Conservation (phyloP, 2,329 filamentous ascomycete genomes). For the Tolypocladium pustulatum region DNA sequence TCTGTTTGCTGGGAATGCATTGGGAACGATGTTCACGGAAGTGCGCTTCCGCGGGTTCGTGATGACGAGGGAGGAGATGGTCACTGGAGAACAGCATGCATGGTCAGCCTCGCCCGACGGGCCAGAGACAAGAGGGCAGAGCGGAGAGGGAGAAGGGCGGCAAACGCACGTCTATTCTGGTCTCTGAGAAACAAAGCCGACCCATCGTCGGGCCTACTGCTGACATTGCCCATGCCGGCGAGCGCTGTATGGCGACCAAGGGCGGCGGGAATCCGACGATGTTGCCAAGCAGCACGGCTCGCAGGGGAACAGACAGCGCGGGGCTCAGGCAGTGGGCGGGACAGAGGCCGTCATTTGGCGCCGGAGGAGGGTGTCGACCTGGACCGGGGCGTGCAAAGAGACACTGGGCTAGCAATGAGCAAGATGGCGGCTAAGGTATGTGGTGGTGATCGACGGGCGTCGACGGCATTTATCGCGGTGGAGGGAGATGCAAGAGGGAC, state of each 20-base stretch:
- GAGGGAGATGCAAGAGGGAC: not conserved
- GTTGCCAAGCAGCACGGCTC: slow-evolving; percentile 1
- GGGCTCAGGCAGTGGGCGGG: slow-evolving; percentile 13
- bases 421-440: slow-evolving; percentile 1
- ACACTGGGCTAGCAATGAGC: slow-evolving; percentile 9
- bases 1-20: slow-evolving; percentile 76
- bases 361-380: not conserved
- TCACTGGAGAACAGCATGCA: slow-evolving; percentile 47
- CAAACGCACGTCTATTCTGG: slow-evolving; percentile 71
- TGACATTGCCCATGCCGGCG: slow-evolving; percentile 78
- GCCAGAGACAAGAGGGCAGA: slow-evolving; percentile 2
- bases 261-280: slow-evolving; percentile 1
- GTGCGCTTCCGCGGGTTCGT: slow-evolving; percentile 70
- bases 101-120: slow-evolving; percentile 6
- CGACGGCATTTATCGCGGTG: not conserved
- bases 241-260: not conserved
- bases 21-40: slow-evolving; percentile 69
- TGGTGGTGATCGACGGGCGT: not conserved
- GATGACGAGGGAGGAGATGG: slow-evolving; percentile 73
- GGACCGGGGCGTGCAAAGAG: not conserved
- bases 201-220: slow-evolving; percentile 79
- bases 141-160: slow-evolving; percentile 7
- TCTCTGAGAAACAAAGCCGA: slow-evolving; percentile 76
- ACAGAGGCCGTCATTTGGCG: slow-evolving; percentile 13
- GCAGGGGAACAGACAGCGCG: slow-evolving; percentile 7